These are phyloP conservation scores for Paraconiothyrium brasiliense DNA, from an alignment of 2,329 filamentous ascomycete genomes.

Conservation along the genomic window DNA sequence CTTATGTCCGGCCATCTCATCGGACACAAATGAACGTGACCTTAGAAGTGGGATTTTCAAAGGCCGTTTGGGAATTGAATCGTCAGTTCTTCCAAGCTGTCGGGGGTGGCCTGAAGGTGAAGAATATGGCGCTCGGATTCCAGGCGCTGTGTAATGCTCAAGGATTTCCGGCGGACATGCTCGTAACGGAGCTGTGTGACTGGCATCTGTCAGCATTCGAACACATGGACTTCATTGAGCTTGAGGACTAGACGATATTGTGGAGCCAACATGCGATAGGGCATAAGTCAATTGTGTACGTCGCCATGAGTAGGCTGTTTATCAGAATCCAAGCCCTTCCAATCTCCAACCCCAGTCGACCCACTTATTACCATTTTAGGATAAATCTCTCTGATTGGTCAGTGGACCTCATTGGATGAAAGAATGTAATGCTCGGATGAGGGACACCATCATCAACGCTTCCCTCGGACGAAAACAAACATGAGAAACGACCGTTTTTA, in stretches of 20 bases:
- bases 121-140: not conserved
- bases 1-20: slow-evolving; percentile 1
- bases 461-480: no score
- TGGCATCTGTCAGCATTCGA: slow-evolving; percentile 2
- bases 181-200: not conserved
- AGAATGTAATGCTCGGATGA: no score
- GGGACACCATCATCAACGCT: no score
- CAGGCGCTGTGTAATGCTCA: not conserved
- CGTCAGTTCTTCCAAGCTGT: not conserved
- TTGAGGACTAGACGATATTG: not conserved
- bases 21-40: not conserved
- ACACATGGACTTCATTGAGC: not conserved
- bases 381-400: no score
- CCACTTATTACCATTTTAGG: no score
- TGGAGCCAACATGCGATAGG: no score
- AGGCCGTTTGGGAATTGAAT: slow-evolving; percentile 1
- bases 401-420: no score
- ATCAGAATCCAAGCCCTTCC: no score
- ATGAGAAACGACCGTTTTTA: no score
- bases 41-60: not conserved
- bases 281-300: no score
- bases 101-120: not conserved
- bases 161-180: slow-evolving; percentile 3
- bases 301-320: no score
- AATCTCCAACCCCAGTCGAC: no score